These are phyloP conservation scores for Dissophora globulifera DNA, from an alignment of 192 early-diverging fungal genomes.

Conservation along the genomic window DNA sequence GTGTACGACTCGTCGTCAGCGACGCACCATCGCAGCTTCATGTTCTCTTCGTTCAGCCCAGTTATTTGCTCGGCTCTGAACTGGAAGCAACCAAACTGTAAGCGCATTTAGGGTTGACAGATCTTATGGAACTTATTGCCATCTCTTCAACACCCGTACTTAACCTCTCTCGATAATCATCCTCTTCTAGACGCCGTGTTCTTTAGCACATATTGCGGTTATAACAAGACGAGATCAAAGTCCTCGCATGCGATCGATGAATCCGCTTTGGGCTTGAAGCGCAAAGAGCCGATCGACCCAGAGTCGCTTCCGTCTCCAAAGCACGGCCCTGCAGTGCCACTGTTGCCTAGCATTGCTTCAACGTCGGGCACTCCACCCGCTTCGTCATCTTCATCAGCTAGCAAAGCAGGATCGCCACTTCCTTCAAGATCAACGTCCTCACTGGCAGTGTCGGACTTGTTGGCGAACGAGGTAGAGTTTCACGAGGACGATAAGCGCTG, in stretches of 20 bases:
- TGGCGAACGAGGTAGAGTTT: conserved; percentile 32
- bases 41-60: conserved; percentile 94
- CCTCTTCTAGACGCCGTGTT: conserved; percentile 87
- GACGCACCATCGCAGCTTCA: conserved; percentile 50
- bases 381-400: conserved; percentile 15
- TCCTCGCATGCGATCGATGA: neutral
- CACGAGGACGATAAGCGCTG: conserved; percentile 60
- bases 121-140: no score
- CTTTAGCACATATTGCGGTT: conserved; percentile 87
- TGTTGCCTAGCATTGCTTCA: conserved; percentile 21
- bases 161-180: no score
- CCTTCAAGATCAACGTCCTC: conserved; percentile 13
- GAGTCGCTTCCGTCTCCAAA: conserved; percentile 39
- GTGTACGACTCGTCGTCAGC: conserved; percentile 81
- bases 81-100: conserved; percentile 99
- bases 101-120: conserved; percentile 32
- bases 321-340: conserved; percentile 20
- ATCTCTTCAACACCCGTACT: no score
- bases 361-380: conserved; percentile 39
- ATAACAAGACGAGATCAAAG: conserved; percentile 47
- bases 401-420: conserved; percentile 21
- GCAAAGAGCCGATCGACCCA: conserved; percentile 43
- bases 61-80: conserved; percentile 92
- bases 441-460: neutral
- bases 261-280: conserved; percentile 14